Base-by-base conservation (phyloP, 2,329 filamentous ascomycete species). In the Colletotrichum chrysophilum region DNA sequence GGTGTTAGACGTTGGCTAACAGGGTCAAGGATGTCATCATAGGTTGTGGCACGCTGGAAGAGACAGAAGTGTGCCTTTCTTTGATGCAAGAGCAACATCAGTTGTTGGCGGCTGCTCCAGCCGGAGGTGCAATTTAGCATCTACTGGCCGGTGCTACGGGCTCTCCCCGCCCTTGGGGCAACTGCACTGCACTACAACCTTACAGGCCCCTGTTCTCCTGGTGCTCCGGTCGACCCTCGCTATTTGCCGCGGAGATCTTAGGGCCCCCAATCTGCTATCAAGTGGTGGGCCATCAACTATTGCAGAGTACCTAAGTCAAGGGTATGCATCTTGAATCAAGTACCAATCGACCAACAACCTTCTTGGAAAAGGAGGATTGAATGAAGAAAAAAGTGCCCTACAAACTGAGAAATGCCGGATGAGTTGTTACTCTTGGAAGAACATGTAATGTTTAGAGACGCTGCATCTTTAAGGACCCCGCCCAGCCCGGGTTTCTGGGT, bases 401-500 rank as follows among this genome's bases (percentile, higher is more conserved):
- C n/a, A 13, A 21, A 52, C 12, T 48, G 43, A 52, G 10, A 21
- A 21, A 21, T 52, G 43, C n/a, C 6, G 12, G 43, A 21, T 24
- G 43, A 4, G 43, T 52, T 52, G 12, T 52, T 12, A 21, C 10
- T 21, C 0, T 12, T 48, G n/a, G 5, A 21, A 48, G 43, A 48
- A 48, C 18, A 48, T 52, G n/a, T 13, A 52, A 21, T 52, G n/a
- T 13, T 24, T 4, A 52, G 38, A n/a, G 38, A 48, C 9, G 38
- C 38, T n/a, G 43, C 43, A 52, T 52, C 55, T 58, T 16, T 2
- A 16, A 58, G 16, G 18, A 52, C 10, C 43, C 43, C n/a, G 38
- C 60, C 60, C n/a, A 66, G 60, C 32, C 72, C 74, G 60, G n/a
- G 32, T 12, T 18, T 18, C 60, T 66, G 66, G 71, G 66, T 77